Base-by-base conservation (phyloP, 495 filamentous ascomycete species). In the Hypoxylon trugodes region DNA sequence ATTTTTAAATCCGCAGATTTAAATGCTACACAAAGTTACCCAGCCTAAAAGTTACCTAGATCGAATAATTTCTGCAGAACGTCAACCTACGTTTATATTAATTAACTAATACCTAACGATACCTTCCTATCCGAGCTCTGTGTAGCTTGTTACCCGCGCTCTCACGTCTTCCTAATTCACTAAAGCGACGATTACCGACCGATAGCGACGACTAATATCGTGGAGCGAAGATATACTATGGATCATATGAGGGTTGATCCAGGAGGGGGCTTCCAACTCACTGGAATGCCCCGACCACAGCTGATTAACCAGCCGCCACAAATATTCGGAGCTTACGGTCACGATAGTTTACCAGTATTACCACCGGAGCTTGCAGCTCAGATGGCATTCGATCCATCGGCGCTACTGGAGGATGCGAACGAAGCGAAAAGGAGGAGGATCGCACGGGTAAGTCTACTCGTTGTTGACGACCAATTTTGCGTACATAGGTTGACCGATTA, bases 381-480 rank as follows among this genome's bases (percentile, higher is more conserved):
- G 35, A 82, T 87, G 67, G 91, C 87, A 60, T 78, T 82, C 47
- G 87, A 91, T 56, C 79, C 72, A 1, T 73, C 75, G 19, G 66
- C 74, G 16, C 61, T 86, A 43, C 72, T 84, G 15, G 83, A 86
- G 45, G 92, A 95, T 62, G 89, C 88, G 33, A 88, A 88, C 65
- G 91, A 97, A 71, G 85, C 92, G 12, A 98, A 98, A 81, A 83
- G 95, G 75, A 85, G 95, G 76, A 87, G 95, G 63, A 98, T 98
- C 66, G 93, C 95, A 22, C 87, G 93, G 81, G 91, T 93, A 79
- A 80, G 74, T 73, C 32, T 15, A 16, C 25, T 40, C 28, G 13
- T n/a, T 4, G 48, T 12, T 33, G 15, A 30, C 8, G 2, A 2
- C n/a, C n/a, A n/a, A n/a, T n/a, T n/a, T n/a, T n/a, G n/a, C 30